Evolutionary conservation across 2,329 filamentous ascomycete species (phyloP), one percentile per base, ranked within the genome.

Genomic region (Monilinia aucupariae): DNA sequence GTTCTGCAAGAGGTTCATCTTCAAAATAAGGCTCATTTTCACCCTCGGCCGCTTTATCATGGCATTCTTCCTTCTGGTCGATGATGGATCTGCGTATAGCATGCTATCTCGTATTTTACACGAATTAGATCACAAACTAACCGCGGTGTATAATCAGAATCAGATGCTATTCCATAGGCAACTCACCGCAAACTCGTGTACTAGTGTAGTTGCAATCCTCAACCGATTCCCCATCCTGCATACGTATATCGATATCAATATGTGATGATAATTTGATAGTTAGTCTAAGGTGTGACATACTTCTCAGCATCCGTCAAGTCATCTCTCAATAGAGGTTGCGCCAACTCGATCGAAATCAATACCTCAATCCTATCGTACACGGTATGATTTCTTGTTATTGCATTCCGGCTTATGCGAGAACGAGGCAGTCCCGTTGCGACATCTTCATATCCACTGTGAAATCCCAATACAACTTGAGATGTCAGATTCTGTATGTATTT

Each of bases 11-110:
- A 39, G 47, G 58, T 41, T 60, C 47, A 8, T 60, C 25, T 43
- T 60, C 58, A n/a, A 51, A 60, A 22, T 60, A 60, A 30, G 58
- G 58, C 20, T 60, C 58, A 30, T 51, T 50, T 20, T 41, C 58
- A 7, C 47, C 53, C 27, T 56, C 27, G 27, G 39, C 39, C 20
- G n/a, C 39, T 25, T 32, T 17, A 15, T 56, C 27, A 3, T 45
- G 10, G 12, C 27, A 45, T 22, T 45, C 20, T 2, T 45, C 39
- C 8, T 32, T 43, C 17, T 41, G n/a, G 6, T 37, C 27, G 7
- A 49, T 27, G 6, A 49, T 59, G 20, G 25, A 39, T 9, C 58
- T 20, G 9, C 34, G 22, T 27, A 60, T 43, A 15, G 47, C 58
- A 49, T 60, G 47, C 58, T 60, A 43, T 20, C 20, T 45, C 27